Percentiles rank a stretch among this genome's conserved stretches.
Evolutionary conservation across 208 protist species (phyloP).

Genomic region (Crithidia thermophila): DNA sequence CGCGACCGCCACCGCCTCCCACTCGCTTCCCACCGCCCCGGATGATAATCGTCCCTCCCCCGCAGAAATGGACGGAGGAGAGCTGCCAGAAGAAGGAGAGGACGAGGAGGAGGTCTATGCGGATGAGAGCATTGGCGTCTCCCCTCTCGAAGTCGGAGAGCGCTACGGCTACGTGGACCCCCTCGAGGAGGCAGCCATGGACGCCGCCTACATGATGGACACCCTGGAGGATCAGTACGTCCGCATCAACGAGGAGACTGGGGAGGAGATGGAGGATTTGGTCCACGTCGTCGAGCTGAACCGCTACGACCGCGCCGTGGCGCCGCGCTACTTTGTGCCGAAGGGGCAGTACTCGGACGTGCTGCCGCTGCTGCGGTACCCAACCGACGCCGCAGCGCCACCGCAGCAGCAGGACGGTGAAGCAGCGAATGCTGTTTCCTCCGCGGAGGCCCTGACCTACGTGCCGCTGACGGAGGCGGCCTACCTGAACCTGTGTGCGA

Average conservation of each 20-base stretch:
- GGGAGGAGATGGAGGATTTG: conserved; percentile 45
- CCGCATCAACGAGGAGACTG: conserved; percentile 43
- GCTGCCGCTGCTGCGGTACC: conserved; percentile 45
- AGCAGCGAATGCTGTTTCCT: background rate
- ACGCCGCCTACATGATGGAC: conserved; percentile 25
- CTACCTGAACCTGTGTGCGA: conserved; percentile 36
- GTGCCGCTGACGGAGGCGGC: conserved; percentile 26
- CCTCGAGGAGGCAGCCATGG: conserved; percentile 20
- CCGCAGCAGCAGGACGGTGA: background rate
- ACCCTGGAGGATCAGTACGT: conserved; percentile 43
- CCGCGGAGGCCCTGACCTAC: conserved; percentile 8
- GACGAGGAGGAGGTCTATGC: too few relatives aligned
- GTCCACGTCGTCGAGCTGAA: conserved; percentile 45
- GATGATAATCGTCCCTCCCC: background rate
- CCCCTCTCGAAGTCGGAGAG: conserved; percentile 8
- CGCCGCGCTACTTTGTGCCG: conserved; percentile 28
- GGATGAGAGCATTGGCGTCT: background rate
- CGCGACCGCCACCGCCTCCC: background rate
- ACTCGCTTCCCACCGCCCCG: background rate
- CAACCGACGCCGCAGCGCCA: background rate
- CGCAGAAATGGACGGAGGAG: background rate
- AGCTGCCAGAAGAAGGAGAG: background rate
- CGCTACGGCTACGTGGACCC: conserved; percentile 25
- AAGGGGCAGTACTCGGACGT: conserved; percentile 44
- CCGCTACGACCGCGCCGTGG: conserved; percentile 16